These are phyloP conservation scores for Epichloe scottii DNA, from an alignment of 2,329 filamentous ascomycete genomes.

Conservation along the genomic window DNA sequence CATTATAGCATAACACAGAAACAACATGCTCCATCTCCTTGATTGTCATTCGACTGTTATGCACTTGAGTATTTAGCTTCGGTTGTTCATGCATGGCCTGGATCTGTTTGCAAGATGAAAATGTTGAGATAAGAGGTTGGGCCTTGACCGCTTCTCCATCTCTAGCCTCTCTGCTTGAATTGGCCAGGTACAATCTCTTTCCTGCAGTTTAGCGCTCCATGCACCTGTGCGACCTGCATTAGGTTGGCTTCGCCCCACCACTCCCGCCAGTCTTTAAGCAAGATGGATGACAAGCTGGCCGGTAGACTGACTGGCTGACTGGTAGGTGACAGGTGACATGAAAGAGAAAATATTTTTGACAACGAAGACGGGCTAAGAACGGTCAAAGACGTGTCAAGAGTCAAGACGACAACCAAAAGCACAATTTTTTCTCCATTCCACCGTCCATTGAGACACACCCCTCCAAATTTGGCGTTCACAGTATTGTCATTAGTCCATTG, in stretches of 20 bases:
- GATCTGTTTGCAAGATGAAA: neutral
- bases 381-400: neutral
- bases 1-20: too few relatives aligned
- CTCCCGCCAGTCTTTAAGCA: neutral
- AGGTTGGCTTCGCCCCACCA: conserved; percentile 1
- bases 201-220: neutral
- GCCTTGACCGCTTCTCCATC: conserved; percentile 6
- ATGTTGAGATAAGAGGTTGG: neutral
- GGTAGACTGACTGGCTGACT: too few relatives aligned
- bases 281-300: too few relatives aligned
- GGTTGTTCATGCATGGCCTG: neutral
- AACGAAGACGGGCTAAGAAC: neutral
- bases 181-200: neutral
- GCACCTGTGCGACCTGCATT: neutral
- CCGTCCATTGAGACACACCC: neutral
- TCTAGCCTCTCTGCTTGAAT: neutral
- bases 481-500: neutral
- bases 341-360: neutral
- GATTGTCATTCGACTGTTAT: too few relatives aligned
- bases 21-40: too few relatives aligned
- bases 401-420: neutral
- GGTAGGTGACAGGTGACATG: too few relatives aligned
- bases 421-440: neutral
- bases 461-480: neutral
- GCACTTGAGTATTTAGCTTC: neutral